Percentiles rank a stretch among this genome's conserved stretches.
These are phyloP conservation scores for Capsicum chinense DNA, from an alignment of 257 asterid genomes.

Conservation along the genomic window DNA sequence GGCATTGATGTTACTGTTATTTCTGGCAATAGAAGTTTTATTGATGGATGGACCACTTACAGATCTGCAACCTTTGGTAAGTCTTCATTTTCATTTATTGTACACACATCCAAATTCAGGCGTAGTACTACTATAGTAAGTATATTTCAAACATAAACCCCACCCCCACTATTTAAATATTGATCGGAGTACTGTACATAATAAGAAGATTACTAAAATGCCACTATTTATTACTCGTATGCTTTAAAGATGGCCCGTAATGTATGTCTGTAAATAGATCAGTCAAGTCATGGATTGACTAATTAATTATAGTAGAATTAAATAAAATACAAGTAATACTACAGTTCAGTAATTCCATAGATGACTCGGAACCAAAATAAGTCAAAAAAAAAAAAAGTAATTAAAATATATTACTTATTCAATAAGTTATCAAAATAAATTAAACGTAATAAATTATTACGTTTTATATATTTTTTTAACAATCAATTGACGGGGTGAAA, in stretches of 20 bases:
- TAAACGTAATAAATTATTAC: too few relatives aligned
- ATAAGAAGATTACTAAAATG: background rate
- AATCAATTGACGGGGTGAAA: too few relatives aligned
- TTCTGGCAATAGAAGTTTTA: slow-evolving; percentile 57
- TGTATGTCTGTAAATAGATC: slow-evolving; percentile 3
- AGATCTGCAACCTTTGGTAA: slow-evolving; percentile 76
- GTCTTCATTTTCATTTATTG: slow-evolving; percentile 27
- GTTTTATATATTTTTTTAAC: too few relatives aligned
- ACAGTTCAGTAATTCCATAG: background rate
- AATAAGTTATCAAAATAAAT: too few relatives aligned
- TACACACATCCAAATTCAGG: background rate
- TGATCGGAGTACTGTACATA: background rate
- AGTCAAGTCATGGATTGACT: background rate
- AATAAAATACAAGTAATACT: background rate
- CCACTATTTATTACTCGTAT: background rate
- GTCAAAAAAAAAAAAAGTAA: too few relatives aligned
- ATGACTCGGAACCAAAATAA: too few relatives aligned
- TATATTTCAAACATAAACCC: background rate
- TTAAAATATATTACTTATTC: too few relatives aligned
- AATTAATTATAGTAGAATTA: background rate
- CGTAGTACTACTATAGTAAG: background rate
- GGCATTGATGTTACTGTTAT: slow-evolving; percentile 64
- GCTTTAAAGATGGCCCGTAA: slow-evolving; percentile 7
- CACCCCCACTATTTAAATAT: background rate
- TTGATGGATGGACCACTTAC: slow-evolving; percentile 72